phyloP scores from a whole-genome alignment of 2,329 filamentous ascomycete genomes.

The Paraphaeosphaeria minitans region DNA sequence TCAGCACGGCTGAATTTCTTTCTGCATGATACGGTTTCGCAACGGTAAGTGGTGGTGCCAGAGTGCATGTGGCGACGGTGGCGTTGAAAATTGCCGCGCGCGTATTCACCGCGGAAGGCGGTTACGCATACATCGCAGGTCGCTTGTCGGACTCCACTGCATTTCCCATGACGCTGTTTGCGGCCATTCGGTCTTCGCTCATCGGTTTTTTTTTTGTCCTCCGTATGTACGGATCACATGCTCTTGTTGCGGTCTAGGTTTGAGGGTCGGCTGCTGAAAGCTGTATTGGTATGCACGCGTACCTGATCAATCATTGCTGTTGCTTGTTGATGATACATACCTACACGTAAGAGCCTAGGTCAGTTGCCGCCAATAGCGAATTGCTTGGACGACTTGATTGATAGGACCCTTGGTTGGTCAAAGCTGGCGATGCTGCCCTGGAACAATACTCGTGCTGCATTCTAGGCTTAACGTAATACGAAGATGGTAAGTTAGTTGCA shows the following conservation, averaged over 20 bases:
- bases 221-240: neutral
- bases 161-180: neutral
- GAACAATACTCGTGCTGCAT: neutral
- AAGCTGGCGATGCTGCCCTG: neutral
- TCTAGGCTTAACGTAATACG: neutral
- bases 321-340: neutral
- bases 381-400: neutral
- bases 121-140: neutral
- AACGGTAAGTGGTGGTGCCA: neutral
- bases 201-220: neutral
- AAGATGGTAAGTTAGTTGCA: neutral
- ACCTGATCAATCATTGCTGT: neutral
- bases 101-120: conserved; percentile 6
- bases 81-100: conserved; percentile 7
- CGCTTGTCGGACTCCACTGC: neutral
- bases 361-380: neutral
- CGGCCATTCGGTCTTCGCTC: neutral
- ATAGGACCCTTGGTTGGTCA: neutral
- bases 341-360: neutral
- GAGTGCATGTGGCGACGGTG: conserved; percentile 2
- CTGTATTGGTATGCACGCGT: neutral
- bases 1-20: neutral
- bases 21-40: neutral
- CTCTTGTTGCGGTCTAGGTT: neutral
- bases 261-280: neutral